Evolutionary conservation across 1,139 yeast species (phyloP), one percentile per base, ranked within the genome.

Genomic region (Candida gigantensis): DNA sequence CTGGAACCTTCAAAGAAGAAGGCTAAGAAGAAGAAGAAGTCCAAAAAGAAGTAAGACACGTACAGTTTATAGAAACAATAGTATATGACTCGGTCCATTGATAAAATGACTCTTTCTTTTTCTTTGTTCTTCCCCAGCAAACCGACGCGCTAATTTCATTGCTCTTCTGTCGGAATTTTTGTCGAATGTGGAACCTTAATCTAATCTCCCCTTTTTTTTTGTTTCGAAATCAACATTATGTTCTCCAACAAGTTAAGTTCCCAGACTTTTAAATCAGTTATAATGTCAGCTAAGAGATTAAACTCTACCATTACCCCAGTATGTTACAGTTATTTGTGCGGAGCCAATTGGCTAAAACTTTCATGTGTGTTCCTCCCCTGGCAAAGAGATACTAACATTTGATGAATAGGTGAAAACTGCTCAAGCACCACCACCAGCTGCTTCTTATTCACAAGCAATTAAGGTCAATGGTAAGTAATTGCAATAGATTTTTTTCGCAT

Each of bases 371-470:
- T n/a, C n/a, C n/a, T n/a, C n/a, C n/a, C n/a, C n/a, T n/a, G n/a
- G n/a, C n/a, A n/a, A n/a, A n/a, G n/a, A n/a, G n/a, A n/a, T n/a
- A n/a, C n/a, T n/a, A n/a, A n/a, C n/a, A n/a, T n/a, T n/a, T n/a
- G n/a, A n/a, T n/a, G 11, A 26, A 4, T 40, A 77, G 81, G 77
- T 80, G 40, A 71, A 72, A 55, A 83, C 95, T 39, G 72, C 79
- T 44, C 74, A 73, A 50, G 96, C 96, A 24, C 97, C 97, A 52
- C 88, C 95, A 43, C 95, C 97, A 46, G 96, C 96, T 34, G 97
- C 96, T 38, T 80, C 95, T 13, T 90, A 90, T 66, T 85, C 95
- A 29, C 97, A 89, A 62, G 97, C 97, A 34, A 77, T 89, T 63
- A 89, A 85, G 69, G 92, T 81, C 46, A 83, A 84, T 58, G 89